A percentile compares a stretch with the other conserved stretches of the same genome.
These are phyloP conservation scores for Scheffersomyces illinoinensis DNA, from an alignment of 1,139 yeast genomes.

Conservation along the genomic window DNA sequence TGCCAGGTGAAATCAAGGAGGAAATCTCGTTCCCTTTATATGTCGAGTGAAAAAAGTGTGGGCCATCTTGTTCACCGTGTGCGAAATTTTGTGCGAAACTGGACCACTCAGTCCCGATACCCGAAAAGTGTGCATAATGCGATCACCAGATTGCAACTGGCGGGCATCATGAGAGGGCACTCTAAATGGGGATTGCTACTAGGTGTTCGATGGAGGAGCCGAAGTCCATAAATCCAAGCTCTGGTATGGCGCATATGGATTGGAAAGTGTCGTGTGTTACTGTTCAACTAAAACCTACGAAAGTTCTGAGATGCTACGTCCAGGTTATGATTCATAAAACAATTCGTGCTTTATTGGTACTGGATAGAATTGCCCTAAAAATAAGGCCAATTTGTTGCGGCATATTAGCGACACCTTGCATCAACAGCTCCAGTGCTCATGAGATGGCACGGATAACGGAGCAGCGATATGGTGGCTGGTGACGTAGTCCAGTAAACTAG, in stretches of 20 bases:
- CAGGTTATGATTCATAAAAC: too few species aligned
- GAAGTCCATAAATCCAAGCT: neutral
- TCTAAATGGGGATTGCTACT: neutral
- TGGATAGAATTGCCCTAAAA: neutral
- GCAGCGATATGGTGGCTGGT: neutral
- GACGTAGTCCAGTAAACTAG: neutral
- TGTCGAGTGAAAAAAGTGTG: slow-evolving; percentile 1
- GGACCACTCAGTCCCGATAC: slow-evolving; percentile 16
- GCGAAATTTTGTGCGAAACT: slow-evolving; percentile 5
- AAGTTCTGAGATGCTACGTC: neutral
- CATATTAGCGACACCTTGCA: neutral
- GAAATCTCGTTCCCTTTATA: slow-evolving; percentile 1
- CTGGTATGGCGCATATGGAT: too few species aligned
- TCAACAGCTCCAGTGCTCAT: neutral
- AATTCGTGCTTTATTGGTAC: neutral
- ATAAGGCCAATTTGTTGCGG: neutral
- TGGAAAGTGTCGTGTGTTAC: too few species aligned
- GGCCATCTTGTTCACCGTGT: neutral
- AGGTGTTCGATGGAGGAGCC: neutral
- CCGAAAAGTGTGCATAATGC: slow-evolving; percentile 4
- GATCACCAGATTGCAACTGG: neutral
- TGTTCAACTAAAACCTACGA: neutral
- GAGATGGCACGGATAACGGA: neutral
- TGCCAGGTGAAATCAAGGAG: neutral
- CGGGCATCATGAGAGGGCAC: neutral